phyloP scores from a whole-genome alignment of 163 green algal species.

The Trebouxia gelatinosa region DNA sequence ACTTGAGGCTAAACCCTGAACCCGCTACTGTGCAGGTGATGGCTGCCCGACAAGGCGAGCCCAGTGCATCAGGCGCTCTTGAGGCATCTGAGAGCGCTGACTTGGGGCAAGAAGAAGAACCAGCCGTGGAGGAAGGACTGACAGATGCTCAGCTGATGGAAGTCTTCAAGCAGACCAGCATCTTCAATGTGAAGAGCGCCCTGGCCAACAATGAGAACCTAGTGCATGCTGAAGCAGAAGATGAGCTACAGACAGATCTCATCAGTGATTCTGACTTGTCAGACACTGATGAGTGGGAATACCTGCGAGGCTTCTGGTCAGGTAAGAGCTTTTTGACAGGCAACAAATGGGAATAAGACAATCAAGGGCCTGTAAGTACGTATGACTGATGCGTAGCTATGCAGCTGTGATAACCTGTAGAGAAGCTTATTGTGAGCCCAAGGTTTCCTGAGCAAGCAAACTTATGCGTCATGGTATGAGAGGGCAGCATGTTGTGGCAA shows the following conservation, averaged over 20 bases:
- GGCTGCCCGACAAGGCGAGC: not conserved
- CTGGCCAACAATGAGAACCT: constrained; percentile 68
- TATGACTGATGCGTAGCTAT: not conserved
- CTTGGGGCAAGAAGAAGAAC: not conserved
- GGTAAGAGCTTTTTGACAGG: constrained; percentile 40
- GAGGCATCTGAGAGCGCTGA: too few species aligned
- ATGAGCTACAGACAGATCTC: not conserved
- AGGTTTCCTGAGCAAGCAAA: too few species aligned
- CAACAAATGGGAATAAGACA: not conserved
- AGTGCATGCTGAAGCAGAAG: constrained; percentile 35
- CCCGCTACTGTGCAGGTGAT: constrained; percentile 24
- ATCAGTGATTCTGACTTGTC: constrained; percentile 43
- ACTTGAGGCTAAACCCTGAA: not conserved
- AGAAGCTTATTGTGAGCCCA: too few species aligned
- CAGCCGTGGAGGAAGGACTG: constrained; percentile 35
- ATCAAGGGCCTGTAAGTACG: not conserved
- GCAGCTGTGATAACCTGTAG: not conserved
- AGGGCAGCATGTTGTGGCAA: too few species aligned
- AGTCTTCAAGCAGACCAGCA: constrained; percentile 74
- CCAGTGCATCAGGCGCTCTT: too few species aligned
- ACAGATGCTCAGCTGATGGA: constrained; percentile 76
- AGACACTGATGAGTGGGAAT: constrained; percentile 54
- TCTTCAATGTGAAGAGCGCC: constrained; percentile 83
- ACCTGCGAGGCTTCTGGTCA: constrained; percentile 67
- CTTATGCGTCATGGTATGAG: too few species aligned